A percentile compares a stretch with the other conserved stretches of the same genome.
phyloP scores from a whole-genome alignment of 805 yeast species.

The Metschnikowia kofuensis region DNA sequence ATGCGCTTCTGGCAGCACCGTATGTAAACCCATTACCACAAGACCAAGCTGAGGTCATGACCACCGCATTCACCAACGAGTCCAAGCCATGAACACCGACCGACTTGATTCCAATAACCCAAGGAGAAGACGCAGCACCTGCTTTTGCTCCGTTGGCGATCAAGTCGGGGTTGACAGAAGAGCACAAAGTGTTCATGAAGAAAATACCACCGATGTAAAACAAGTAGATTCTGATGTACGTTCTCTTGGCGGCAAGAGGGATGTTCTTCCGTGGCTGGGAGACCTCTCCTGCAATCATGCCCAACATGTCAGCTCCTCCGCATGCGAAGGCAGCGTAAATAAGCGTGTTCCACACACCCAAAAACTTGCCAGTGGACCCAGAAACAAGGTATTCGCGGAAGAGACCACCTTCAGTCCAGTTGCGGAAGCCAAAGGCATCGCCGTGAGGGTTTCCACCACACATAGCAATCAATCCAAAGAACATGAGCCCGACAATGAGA shows the following conservation, averaged over 20 bases:
- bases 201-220: constrained; percentile 39
- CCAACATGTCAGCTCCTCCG: constrained; percentile 45
- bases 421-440: constrained; percentile 34
- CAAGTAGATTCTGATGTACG: constrained; percentile 32
- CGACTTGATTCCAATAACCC: constrained; percentile 35
- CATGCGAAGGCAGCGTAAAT: constrained; percentile 66
- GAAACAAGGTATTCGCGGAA: constrained; percentile 24
- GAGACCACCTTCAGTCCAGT: constrained; percentile 36
- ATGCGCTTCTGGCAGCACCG: constrained; percentile 35
- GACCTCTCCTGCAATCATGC: constrained; percentile 39
- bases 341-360: constrained; percentile 61
- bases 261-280: constrained; percentile 39
- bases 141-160: constrained; percentile 25
- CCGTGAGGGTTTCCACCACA: constrained; percentile 37
- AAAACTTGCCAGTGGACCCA: constrained; percentile 61
- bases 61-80: constrained; percentile 32
- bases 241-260: constrained; percentile 33
- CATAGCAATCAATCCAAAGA: constrained; percentile 36
- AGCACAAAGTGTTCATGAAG: constrained; percentile 33
- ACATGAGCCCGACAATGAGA: constrained; percentile 36
- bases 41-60: constrained; percentile 36
- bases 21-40: constrained; percentile 37
- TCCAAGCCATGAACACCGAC: constrained; percentile 37
- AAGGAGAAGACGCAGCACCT: constrained; percentile 41
- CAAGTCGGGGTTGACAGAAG: constrained; percentile 33